Conservation (phyloP, 2,329 filamentous ascomycete genomes). For the Ophiosphaerella narmari region DNA sequence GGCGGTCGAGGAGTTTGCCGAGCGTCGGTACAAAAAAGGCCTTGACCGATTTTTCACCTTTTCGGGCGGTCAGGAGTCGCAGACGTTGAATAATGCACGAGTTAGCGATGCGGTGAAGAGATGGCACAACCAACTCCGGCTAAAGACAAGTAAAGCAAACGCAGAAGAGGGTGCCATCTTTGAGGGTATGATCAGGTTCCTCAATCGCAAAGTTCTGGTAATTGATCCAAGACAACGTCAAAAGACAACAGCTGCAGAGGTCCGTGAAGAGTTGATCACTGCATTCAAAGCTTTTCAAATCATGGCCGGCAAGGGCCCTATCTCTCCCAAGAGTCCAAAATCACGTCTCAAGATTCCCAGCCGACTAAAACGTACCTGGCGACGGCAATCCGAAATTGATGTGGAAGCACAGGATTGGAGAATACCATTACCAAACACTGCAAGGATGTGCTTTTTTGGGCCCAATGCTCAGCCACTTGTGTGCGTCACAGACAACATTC, state of each 20-base stretch:
- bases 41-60: slow-evolving; percentile 2
- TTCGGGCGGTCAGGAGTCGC: not conserved
- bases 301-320: not conserved
- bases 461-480: slow-evolving; percentile 3
- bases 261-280: not conserved
- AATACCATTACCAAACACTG: not conserved
- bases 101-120: slow-evolving; percentile 4
- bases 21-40: not conserved
- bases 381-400: not conserved
- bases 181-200: slow-evolving; percentile 1
- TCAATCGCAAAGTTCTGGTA: slow-evolving; percentile 1
- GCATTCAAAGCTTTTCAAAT: not conserved
- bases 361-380: not conserved
- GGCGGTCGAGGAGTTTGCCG: not conserved
- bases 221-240: slow-evolving; percentile 3
- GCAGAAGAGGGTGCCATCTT: not conserved
- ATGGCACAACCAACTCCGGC: slow-evolving; percentile 2
- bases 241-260: not conserved
- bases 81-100: not conserved
- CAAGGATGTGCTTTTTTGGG: not conserved
- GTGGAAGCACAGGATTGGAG: slow-evolving; percentile 1
- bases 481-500: not conserved
- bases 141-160: not conserved
- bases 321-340: not conserved
- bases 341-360: not conserved